phyloP scores from a whole-genome alignment of 768 basidiomycete genomes.

The Lentinula detonsa region DNA sequence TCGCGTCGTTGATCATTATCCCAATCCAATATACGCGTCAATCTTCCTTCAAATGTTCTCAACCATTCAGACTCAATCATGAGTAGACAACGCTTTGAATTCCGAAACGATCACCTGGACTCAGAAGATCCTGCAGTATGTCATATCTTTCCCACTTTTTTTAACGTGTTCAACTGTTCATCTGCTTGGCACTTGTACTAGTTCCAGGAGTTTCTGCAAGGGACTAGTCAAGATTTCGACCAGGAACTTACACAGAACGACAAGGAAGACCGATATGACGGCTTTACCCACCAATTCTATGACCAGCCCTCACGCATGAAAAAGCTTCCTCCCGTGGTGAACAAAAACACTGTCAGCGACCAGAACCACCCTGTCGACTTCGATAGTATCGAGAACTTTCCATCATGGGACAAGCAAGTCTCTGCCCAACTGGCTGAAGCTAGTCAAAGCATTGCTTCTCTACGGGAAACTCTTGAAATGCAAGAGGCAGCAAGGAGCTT shows the following conservation, averaged over 20 bases:
- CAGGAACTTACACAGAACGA: background rate
- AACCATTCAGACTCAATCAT: background rate
- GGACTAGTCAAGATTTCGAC: background rate
- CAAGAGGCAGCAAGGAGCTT: background rate
- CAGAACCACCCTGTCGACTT: background rate
- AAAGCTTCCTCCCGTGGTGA: background rate
- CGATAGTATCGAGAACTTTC: background rate
- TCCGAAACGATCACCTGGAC: background rate
- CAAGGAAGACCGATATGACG: background rate
- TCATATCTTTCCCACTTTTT: background rate
- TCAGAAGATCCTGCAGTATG: background rate
- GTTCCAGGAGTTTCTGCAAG: background rate
- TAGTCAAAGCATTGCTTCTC: background rate
- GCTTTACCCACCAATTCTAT: background rate
- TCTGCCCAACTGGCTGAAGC: background rate
- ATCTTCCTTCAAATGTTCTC: background rate
- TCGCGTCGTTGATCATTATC: too few relatives aligned
- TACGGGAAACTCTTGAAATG: background rate
- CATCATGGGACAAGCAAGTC: background rate
- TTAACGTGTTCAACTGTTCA: too few relatives aligned
- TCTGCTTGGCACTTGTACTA: background rate
- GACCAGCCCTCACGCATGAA: background rate
- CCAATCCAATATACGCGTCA: background rate
- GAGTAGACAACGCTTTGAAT: background rate
- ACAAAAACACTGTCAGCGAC: background rate